Percentiles rank a stretch among this genome's conserved stretches.
These are phyloP conservation scores for Rhodomyrtus psidioides DNA, from an alignment of 441 rosid species.

Conservation along the genomic window DNA sequence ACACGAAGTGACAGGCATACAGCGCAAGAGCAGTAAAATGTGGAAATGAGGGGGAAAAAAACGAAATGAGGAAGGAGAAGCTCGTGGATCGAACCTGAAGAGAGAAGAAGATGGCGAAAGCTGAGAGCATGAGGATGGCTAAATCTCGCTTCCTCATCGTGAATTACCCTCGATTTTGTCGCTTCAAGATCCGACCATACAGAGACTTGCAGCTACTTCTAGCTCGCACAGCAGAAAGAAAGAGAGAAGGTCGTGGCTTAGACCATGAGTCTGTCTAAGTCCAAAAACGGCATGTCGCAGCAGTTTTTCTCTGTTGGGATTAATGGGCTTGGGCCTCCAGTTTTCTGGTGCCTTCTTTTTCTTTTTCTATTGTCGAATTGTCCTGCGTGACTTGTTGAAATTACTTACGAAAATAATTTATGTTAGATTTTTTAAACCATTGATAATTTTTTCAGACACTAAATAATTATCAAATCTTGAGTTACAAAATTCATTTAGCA, in stretches of 20 bases:
- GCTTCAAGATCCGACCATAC: background rate
- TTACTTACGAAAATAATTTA: background rate
- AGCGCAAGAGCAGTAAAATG: too few species aligned
- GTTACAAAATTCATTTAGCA: background rate
- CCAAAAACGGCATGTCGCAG: background rate
- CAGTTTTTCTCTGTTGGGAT: background rate
- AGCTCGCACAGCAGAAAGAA: background rate
- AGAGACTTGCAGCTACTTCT: background rate
- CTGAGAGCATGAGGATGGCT: slow-evolving; percentile 94
- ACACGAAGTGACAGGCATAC: too few species aligned
- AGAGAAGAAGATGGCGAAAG: slow-evolving; percentile 94
- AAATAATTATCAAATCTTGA: background rate
- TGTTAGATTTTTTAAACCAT: too few species aligned
- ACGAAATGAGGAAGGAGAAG: background rate
- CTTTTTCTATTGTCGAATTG: too few species aligned
- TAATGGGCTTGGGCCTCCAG: background rate
- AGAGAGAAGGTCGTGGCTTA: background rate
- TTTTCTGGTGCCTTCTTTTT: background rate
- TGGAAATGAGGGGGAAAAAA: too few species aligned
- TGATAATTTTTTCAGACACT: background rate
- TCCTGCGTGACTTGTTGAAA: background rate
- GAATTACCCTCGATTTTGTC: background rate
- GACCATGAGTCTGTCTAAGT: background rate
- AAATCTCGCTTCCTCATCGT: slow-evolving; percentile 95
- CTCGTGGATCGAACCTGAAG: slow-evolving; percentile 52